Evolutionary conservation across 345 rosid species (phyloP), one percentile per base, ranked within the genome.

Genomic region (Eucalyptus marginata): DNA sequence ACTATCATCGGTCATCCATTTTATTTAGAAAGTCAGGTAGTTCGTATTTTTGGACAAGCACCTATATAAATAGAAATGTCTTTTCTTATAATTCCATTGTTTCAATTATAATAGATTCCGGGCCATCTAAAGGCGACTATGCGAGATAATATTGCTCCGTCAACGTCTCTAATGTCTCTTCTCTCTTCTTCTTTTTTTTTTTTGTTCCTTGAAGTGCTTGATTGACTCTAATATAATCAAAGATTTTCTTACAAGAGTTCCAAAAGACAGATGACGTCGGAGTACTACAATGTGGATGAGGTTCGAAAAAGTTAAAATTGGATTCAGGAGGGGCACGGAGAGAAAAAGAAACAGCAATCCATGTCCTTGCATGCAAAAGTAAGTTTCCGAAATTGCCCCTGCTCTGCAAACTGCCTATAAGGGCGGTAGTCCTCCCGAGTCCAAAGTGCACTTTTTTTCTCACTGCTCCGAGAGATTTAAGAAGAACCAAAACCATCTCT

Each of bases 61-160:
- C 5, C 5, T 4, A 43, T 33, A 33, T 4, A 17, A 18, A 33
- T 2, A 33, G 7, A 33, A 33, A 33, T 17, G 5, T 3, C 2
- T 8, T 16, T 31, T 33, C 10, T 33, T 5, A 33, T 13, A 68
- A 20, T 4, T 33, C 0, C 7, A 4, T 3, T 5, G 7, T 14
- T 3, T 68, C 22, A 17, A 40, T 33, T 33, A 4, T 3, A 2
- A 17, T 13, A 14, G 5, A n/a, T 14, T 15, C 3, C 20, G 20
- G 2, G 2, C 6, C 16, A 14, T 14, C 9, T 4, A 4, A 33
- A 10, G 13, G 44, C 6, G 24, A 33, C 0, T 1, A 13, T 22
- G 4, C 12, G 8, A 59, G 68, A 27, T 59, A 13, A 27, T 27
- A 59, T 12, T 6, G 14, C 16, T 59, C n/a, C 16, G 14, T 59